phyloP scores from a whole-genome alignment of 352 stramenopile species.

The Pythium folliculosum region DNA sequence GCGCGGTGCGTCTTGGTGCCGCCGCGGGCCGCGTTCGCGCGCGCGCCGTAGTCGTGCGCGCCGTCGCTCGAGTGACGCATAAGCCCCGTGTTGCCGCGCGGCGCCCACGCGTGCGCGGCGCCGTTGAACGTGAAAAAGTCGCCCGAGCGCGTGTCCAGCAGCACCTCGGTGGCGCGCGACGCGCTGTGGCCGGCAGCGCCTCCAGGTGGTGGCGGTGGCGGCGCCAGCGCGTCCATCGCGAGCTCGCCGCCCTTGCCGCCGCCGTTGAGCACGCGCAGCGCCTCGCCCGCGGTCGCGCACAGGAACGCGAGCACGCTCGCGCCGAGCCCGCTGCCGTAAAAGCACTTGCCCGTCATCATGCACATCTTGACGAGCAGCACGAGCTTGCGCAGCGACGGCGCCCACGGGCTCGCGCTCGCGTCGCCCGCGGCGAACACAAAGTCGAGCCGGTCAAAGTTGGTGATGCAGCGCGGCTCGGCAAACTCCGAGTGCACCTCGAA shows the following conservation, averaged over 20 bases:
- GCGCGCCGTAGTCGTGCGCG: slow-evolving; percentile 53
- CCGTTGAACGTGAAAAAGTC: slow-evolving; percentile 66
- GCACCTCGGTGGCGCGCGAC: slow-evolving; percentile 31
- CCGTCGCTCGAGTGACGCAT: slow-evolving; percentile 67
- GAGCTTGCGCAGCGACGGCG: slow-evolving; percentile 61
- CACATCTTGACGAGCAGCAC: slow-evolving; percentile 78
- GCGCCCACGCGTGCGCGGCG: slow-evolving; percentile 44
- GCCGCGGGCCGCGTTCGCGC: slow-evolving; percentile 62
- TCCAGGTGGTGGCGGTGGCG: slow-evolving; percentile 2
- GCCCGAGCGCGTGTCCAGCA: slow-evolving; percentile 71
- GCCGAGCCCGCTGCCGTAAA: slow-evolving; percentile 64
- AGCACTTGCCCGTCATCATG: slow-evolving; percentile 88
- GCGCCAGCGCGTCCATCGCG: slow-evolving; percentile 41
- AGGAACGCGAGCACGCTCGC: slow-evolving; percentile 64
- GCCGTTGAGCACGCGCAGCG: slow-evolving; percentile 65
- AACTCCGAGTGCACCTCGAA: slow-evolving; percentile 81
- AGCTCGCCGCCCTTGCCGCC: slow-evolving; percentile 51
- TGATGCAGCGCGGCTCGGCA: slow-evolving; percentile 59
- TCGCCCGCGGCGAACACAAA: slow-evolving; percentile 83
- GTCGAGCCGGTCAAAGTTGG: slow-evolving; percentile 79
- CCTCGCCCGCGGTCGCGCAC: slow-evolving; percentile 70
- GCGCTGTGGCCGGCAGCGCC: neutral
- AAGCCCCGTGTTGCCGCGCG: slow-evolving; percentile 77
- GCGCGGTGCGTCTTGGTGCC: slow-evolving; percentile 44
- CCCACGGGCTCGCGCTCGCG: slow-evolving; percentile 60